These are phyloP conservation scores for Rutstroemia sp. DNA, from an alignment of 2,329 filamentous ascomycete genomes.

Conservation along the genomic window DNA sequence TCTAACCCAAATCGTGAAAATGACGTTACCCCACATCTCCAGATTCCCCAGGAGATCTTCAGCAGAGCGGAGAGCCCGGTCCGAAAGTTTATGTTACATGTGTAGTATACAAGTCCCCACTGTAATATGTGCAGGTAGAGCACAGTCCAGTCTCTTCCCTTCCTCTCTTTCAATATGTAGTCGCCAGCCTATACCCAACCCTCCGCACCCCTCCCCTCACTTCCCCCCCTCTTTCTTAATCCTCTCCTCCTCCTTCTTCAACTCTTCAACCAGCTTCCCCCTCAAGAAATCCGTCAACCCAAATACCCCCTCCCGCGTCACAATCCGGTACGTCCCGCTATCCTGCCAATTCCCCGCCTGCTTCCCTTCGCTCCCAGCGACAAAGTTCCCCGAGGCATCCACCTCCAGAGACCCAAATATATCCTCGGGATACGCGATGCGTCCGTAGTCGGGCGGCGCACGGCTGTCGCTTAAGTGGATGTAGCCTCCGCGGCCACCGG, in stretches of 20 bases:
- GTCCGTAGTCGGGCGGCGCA: constrained; percentile 58
- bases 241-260: constrained; percentile 40
- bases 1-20: not conserved
- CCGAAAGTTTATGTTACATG: too few species aligned
- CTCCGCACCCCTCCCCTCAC: not conserved
- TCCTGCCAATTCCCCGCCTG: constrained; percentile 43
- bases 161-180: too few species aligned
- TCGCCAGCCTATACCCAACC: too few species aligned
- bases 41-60: not conserved
- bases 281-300: constrained; percentile 48
- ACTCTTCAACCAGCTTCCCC: constrained; percentile 44
- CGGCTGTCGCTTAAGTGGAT: constrained; percentile 58
- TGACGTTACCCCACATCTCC: constrained; percentile 4
- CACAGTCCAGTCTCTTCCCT: too few species aligned
- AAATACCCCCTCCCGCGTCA: constrained; percentile 58
- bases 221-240: constrained; percentile 27
- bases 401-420: constrained; percentile 63
- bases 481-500: constrained; percentile 52
- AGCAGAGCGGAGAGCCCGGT: too few species aligned
- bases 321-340: constrained; percentile 55
- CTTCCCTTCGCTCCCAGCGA: constrained; percentile 14
- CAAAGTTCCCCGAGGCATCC: constrained; percentile 46
- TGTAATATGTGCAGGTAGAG: too few species aligned
- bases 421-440: constrained; percentile 63
- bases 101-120: too few species aligned